Evolutionary conservation across 176 grass and related monocot species (phyloP), one percentile per base, ranked within the genome.

Genomic region (Cocos nucifera): DNA sequence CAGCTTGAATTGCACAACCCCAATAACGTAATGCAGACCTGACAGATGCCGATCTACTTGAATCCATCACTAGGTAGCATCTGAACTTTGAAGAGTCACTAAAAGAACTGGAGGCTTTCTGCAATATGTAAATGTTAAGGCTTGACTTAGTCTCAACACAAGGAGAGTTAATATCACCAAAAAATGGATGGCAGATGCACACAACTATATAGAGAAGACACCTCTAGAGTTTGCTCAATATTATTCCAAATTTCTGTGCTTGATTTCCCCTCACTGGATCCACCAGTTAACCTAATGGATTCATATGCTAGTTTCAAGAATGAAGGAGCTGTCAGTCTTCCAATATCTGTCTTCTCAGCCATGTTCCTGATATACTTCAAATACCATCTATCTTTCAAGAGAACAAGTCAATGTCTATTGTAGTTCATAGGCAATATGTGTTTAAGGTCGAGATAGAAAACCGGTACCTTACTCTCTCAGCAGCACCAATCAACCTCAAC

Each of bases 1-100:
- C 93, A 73, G 81, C 84, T 91, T 97, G 93, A 75, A 82, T 97
- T 23, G 87, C 86, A 68, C 87, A 97, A 16, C 92, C 92, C 92
- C 92, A 97, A 70, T 91, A 97, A 70, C 84, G 56, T 49, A 91
- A 64, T 66, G 84, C 87, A 60, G 84, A 80, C 24, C 75, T 82
- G 20, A 88, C 77, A 53, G 81, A 83, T 48, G 73, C 52, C 39
- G 69, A 62, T 63, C 30, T 69, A 17, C 22, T 78, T 29, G 78
- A 62, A 50, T 97, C 84, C 92, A 88, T 83, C 57, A 91, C 54
- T 48, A 97, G 73, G 66, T 88, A 97, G 76, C 87, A 97, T 15
- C 83, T 69, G 69, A 97, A 79, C 32, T 91, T 97, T 65, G 76
- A 85, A 51, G 84, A 63, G 59, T 98, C 75, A 2, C 51, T 69